A percentile compares a stretch with the other conserved stretches of the same genome.
Conservation (phyloP, 331 rosid species). For the Rhamnella rubrinervis region DNA sequence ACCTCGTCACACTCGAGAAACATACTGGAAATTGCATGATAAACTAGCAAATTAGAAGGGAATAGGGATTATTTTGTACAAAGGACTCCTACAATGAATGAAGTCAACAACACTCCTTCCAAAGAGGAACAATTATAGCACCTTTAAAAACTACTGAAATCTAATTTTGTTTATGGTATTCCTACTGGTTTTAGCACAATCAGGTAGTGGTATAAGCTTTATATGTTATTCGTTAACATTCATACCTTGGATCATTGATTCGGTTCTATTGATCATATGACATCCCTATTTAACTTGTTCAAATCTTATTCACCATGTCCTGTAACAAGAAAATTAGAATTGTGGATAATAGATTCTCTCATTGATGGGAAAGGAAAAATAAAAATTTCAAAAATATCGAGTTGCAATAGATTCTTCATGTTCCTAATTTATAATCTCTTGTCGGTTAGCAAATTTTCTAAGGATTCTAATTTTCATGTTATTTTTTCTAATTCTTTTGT, state of each 20-base stretch:
- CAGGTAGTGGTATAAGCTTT: too few species aligned
- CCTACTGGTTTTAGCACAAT: too few species aligned
- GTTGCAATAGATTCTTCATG: not conserved
- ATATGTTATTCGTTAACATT: too few species aligned
- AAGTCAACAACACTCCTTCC: not conserved
- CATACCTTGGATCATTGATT: too few species aligned
- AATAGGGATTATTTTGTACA: fast-evolving
- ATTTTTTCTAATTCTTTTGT: not conserved
- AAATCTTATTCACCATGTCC: too few species aligned
- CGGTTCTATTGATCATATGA: too few species aligned
- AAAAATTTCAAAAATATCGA: not conserved
- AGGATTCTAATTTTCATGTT: conserved; percentile 1
- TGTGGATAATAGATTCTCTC: not conserved
- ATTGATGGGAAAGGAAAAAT: not conserved
- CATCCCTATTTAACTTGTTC: too few species aligned
- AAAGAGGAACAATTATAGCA: not conserved
- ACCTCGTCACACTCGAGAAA: not conserved
- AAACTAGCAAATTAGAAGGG: not conserved
- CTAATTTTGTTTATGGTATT: too few species aligned
- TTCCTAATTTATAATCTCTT: not conserved
- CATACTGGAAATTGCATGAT: not conserved
- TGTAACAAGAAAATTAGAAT: not conserved
- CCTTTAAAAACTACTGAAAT: not conserved
- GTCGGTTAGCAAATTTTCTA: not conserved
- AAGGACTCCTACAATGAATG: not conserved